Conservation (phyloP, 495 filamentous ascomycete species). For the Ascobolus immersus region DNA sequence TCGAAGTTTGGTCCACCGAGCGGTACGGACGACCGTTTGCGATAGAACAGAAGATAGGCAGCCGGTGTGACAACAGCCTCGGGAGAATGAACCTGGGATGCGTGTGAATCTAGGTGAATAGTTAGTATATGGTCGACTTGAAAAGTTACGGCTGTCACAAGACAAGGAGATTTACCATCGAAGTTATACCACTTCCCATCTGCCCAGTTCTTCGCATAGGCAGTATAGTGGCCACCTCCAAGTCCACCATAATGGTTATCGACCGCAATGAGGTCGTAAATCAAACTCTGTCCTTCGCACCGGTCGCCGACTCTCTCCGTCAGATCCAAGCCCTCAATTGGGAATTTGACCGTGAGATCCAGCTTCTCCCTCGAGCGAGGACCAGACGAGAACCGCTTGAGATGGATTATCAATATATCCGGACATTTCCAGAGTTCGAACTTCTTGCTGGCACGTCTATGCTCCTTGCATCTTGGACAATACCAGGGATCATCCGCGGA, state of each 20-base stretch:
- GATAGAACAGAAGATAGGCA: constrained; percentile 90
- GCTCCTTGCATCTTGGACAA: constrained; percentile 82
- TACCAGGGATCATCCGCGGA: constrained; percentile 93
- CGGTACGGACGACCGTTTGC: constrained; percentile 47
- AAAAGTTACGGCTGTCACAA: constrained; percentile 1
- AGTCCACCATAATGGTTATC: constrained; percentile 87
- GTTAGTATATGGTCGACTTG: background rate
- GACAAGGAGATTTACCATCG: constrained; percentile 41
- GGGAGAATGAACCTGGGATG: constrained; percentile 28
- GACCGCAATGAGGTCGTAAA: constrained; percentile 84
- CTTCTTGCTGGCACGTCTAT: constrained; percentile 75
- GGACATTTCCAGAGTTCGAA: constrained; percentile 91
- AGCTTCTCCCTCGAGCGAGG: constrained; percentile 62
- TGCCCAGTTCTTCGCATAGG: constrained; percentile 70
- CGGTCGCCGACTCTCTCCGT: constrained; percentile 48
- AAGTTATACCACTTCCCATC: constrained; percentile 79
- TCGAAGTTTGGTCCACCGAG: constrained; percentile 55
- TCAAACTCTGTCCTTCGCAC: constrained; percentile 47
- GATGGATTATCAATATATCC: constrained; percentile 78
- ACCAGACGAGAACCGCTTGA: constrained; percentile 77
- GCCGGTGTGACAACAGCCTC: constrained; percentile 33
- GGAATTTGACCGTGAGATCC: constrained; percentile 75
- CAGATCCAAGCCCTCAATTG: constrained; percentile 64
- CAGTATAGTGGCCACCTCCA: constrained; percentile 86
- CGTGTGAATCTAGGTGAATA: constrained; percentile 35